Conservation (phyloP, 495 filamentous ascomycete genomes). For the Entonaema liquescens region DNA sequence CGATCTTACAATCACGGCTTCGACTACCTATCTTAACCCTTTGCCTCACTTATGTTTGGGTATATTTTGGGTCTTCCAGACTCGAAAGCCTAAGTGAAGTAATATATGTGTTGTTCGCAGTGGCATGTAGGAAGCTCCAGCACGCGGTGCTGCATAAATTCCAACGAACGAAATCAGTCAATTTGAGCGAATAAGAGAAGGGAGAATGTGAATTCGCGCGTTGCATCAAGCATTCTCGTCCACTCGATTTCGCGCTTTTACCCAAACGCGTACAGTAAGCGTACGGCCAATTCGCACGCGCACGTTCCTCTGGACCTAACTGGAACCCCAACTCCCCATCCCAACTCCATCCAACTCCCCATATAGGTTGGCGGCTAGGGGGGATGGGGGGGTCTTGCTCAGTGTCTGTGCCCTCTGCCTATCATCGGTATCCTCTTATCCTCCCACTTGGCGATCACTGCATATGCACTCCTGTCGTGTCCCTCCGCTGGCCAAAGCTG, state of each 20-base stretch:
- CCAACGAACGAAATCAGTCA: constrained; percentile 22
- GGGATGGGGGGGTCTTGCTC: constrained; percentile 2
- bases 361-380: constrained; percentile 14
- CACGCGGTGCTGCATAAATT: constrained; percentile 15
- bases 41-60: constrained; percentile 1
- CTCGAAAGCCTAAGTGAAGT: constrained; percentile 27
- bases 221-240: constrained; percentile 39
- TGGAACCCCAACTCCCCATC: constrained; percentile 5
- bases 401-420: constrained; percentile 27
- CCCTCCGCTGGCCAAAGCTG: constrained; percentile 47
- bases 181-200: constrained; percentile 21
- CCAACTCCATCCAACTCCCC: constrained; percentile 4
- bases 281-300: constrained; percentile 26
- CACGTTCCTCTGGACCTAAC: constrained; percentile 16
- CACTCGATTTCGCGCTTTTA: constrained; percentile 40
- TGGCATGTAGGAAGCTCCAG: constrained; percentile 10
- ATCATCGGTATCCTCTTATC: constrained; percentile 23
- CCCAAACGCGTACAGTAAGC: constrained; percentile 41
- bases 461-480: constrained; percentile 52
- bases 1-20: background rate
- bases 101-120: constrained; percentile 21
- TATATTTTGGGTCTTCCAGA: constrained; percentile 16
- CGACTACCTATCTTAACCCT: background rate
- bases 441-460: constrained; percentile 45
- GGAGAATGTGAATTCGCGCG: constrained; percentile 36